phyloP scores from a whole-genome alignment of 176 grass and related monocot genomes.

The sorghum (Sorghum bicolor) region DNA sequence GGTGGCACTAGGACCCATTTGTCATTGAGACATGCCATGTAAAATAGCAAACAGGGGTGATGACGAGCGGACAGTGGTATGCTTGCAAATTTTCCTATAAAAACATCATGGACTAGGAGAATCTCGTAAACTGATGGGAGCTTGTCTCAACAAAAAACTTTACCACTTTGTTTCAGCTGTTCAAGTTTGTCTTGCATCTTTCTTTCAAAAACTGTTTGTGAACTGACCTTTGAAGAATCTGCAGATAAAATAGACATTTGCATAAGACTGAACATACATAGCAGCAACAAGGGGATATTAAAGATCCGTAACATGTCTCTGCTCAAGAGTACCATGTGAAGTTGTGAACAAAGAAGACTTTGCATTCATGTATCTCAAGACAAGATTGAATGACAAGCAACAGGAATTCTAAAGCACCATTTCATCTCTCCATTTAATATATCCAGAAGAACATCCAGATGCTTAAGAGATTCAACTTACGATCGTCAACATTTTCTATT shows the following conservation, averaged over 20 bases:
- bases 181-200: slow-evolving; percentile 93
- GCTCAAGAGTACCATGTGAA: slow-evolving; percentile 10
- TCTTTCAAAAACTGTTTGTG: slow-evolving; percentile 65
- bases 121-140: slow-evolving; percentile 14
- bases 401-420: slow-evolving; percentile 2
- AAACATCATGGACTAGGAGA: slow-evolving; percentile 9
- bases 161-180: slow-evolving; percentile 85
- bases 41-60: not conserved
- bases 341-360: not conserved
- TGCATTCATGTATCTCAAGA: slow-evolving; percentile 8
- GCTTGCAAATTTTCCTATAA: not conserved
- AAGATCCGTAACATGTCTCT: not conserved
- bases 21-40: not conserved
- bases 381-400: not conserved
- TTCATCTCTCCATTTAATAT: not conserved
- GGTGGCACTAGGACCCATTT: not conserved
- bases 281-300: not conserved
- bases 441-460: not conserved
- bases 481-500: not conserved
- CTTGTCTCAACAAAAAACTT: slow-evolving; percentile 20
- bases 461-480: not conserved
- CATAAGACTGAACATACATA: slow-evolving; percentile 21
- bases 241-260: slow-evolving; percentile 28
- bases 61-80: not conserved
- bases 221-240: slow-evolving; percentile 74